These are phyloP conservation scores for Neodidymelliopsis sp. DNA, from an alignment of 2,329 filamentous ascomycete species.

Conservation along the genomic window DNA sequence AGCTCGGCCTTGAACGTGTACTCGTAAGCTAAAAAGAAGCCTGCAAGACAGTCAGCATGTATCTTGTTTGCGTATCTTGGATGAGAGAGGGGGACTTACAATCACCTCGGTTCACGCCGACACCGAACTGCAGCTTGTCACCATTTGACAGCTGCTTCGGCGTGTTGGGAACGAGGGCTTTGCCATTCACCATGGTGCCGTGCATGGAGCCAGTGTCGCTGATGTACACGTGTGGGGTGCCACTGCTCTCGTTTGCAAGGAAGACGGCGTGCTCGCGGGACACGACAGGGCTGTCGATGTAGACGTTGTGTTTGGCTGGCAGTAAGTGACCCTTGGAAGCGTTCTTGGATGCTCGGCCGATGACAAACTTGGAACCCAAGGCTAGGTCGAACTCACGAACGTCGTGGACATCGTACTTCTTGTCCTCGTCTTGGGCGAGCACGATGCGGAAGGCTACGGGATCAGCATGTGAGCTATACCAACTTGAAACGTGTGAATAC, in stretches of 20 bases:
- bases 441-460: slow-evolving; percentile 39
- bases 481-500: not conserved
- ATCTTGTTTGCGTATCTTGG: not conserved
- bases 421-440: slow-evolving; percentile 44
- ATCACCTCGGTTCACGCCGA: slow-evolving; percentile 45
- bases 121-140: slow-evolving; percentile 47
- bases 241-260: slow-evolving; percentile 27
- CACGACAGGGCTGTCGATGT: slow-evolving; percentile 76
- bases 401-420: slow-evolving; percentile 51
- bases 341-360: slow-evolving; percentile 55
- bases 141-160: slow-evolving; percentile 38
- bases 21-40: slow-evolving; percentile 41
- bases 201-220: slow-evolving; percentile 67
- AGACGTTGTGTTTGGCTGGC: slow-evolving; percentile 64
- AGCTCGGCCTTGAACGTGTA: slow-evolving; percentile 39
- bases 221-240: slow-evolving; percentile 53
- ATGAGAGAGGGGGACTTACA: slow-evolving; percentile 32
- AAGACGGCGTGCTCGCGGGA: slow-evolving; percentile 70
- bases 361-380: slow-evolving; percentile 36
- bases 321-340: slow-evolving; percentile 50
- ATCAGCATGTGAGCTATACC: slow-evolving; percentile 17
- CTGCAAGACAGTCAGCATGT: slow-evolving; percentile 26
- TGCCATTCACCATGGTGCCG: slow-evolving; percentile 64
- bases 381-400: slow-evolving; percentile 42
- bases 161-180: slow-evolving; percentile 30